Evolutionary conservation across 2,329 filamentous ascomycete genomes (phyloP), one percentile per base, ranked within the genome.

Genomic region (Cercospora beticola): DNA sequence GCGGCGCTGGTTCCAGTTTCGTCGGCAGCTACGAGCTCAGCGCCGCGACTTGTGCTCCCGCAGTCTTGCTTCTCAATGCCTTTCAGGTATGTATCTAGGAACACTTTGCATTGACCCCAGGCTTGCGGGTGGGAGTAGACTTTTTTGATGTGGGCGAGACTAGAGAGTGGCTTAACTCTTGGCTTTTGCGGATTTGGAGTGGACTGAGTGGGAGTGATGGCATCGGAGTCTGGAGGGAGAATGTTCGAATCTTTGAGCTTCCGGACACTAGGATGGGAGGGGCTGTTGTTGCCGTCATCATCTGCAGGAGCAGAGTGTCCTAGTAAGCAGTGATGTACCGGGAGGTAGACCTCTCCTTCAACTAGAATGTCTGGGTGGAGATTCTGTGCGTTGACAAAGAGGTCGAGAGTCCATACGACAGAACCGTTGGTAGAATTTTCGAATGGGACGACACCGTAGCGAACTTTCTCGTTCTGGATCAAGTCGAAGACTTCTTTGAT

Each of bases 361-460:
- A 98, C 91, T 59, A 86, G 84, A 57, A 97, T 86, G 76, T 92
- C 88, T 10, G 85, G 84, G 77, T 91, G 92, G 54, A 81, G 80
- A 52, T 80, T 81, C 46, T 87, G 82, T 28, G 91, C 85, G 81
- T 97, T 93, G 72, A 92, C 92, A 69, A 99, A 88, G 72, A 94
- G 88, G 80, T 97, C 94, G 26, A 98, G 86, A 0, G 94, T 97
- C 79, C 93, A 92, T 66, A 95, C 89, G 61, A 99, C 95, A 65
- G 91, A 90, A 76, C 95, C 95, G 80, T 98, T 97, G 78, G 92
- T 94, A 49, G 92, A 96, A 83, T 99, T 99, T 79, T 98, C 94
- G 80, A 97, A 94, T 6, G 95, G 95, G 1, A 97, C 91, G 33
- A 98, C 91, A 73, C 94, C 95, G 66, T 89, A 89, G 63, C 86